These are phyloP conservation scores for Tillandsia leiboldiana DNA, from an alignment of 176 grass and related monocot genomes.

Conservation along the genomic window DNA sequence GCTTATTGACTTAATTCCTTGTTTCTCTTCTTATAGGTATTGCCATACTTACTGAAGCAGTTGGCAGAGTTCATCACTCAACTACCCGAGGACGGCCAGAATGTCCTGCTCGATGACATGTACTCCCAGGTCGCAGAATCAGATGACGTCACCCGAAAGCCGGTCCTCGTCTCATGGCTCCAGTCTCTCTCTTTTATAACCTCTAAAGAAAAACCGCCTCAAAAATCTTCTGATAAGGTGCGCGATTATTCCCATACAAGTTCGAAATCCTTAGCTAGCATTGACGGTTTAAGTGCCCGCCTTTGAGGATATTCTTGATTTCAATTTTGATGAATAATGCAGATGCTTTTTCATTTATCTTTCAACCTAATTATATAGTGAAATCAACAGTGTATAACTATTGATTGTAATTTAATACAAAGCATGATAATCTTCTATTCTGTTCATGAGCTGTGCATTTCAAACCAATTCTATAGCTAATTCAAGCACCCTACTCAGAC, in stretches of 20 bases:
- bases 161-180: conserved; percentile 72
- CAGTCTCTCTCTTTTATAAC: conserved; percentile 84
- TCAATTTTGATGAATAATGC: neutral
- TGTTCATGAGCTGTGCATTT: too few relatives aligned
- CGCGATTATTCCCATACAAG: neutral
- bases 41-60: conserved; percentile 74
- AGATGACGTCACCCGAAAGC: conserved; percentile 77
- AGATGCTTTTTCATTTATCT: neutral
- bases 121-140: conserved; percentile 70
- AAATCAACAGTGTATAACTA: too few relatives aligned
- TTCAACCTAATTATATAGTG: neutral
- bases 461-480: too few relatives aligned
- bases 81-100: conserved; percentile 76
- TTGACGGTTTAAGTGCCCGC: neutral
- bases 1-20: neutral
- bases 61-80: conserved; percentile 48
- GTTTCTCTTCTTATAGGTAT: conserved; percentile 31
- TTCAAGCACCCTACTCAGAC: too few relatives aligned
- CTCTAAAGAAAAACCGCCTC: conserved; percentile 22
- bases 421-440: too few relatives aligned
- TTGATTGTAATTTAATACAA: too few relatives aligned
- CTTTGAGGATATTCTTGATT: conserved; percentile 1
- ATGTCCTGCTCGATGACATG: conserved; percentile 71
- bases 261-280: neutral
- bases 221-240: neutral